Base-by-base conservation (phyloP, 106 monocot species). In the Dendrobium nobile region DNA sequence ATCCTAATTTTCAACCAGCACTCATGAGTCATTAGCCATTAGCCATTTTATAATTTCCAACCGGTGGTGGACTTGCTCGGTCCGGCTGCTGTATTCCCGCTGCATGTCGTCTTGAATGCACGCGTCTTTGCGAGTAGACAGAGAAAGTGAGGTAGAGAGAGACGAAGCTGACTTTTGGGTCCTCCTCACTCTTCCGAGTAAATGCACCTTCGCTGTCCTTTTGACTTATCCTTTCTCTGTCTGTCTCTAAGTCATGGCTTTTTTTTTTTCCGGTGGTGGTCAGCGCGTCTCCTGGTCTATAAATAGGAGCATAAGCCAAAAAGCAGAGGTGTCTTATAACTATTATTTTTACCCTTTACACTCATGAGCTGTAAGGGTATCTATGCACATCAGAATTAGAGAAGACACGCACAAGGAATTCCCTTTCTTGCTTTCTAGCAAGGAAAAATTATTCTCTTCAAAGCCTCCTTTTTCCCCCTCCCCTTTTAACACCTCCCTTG, bases 171-270 rank as follows among this genome's bases (percentile, higher is more conserved):
- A 70, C 70, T 70, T 70, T 70, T 70, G 28, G 4, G 70, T 37
- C 5, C 37, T 20, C 64, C 51, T 51, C 51, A 51, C 64, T 26
- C 33, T 41, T 18, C n/a, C 20, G 17, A 78, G 59, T 78, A 78
- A 78, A 78, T 61, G 78, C 78, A 78, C 58, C 54, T 78, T 78
- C 4, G 78, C 78, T 78, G 58, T 24, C 78, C 64, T 7, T 65
- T 65, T 65, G 20, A 22, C 26, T 20, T 22, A 20, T 65, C 64
- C 11, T 24, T 20, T 58, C 58, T 19, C 55, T 24, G 8, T 78
- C 33, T 78, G 75, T 15, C 59, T 26, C 41, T 41, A 65, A 9
- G 7, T 20, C 58, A 0, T 27, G n/a, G 11, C 40, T 78, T 54
- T 61, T 10, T 70, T 26, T 41, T 10, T 37, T 33, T 9, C 10